Evolutionary conservation across 169 alveolate species (phyloP), one percentile per base, ranked within the genome.

Genomic region (Neospora caninum): DNA sequence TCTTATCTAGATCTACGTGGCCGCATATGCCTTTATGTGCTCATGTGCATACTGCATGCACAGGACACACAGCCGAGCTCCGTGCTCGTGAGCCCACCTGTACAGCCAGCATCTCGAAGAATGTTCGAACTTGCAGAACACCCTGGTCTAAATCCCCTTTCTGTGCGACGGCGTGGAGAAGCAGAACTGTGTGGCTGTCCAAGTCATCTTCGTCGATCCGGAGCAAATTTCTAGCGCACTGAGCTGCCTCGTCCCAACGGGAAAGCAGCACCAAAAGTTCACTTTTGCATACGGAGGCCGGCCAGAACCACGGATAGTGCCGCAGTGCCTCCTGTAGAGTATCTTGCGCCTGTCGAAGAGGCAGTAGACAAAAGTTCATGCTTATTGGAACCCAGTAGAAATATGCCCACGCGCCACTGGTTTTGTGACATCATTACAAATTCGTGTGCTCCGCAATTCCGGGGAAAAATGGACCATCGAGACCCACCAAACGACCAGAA

Each of bases 281-380:
- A 34, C 87, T 78, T 16, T 78, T 38, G 53, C 16, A 39, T 18
- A 78, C 43, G 13, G 87, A 78, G 45, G 87, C 87, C 43, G 87
- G 87, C 87, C 87, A 78, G 43, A 38, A 78, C 87, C 87, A 78
- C 43, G 87, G 53, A 45, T 78, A 78, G 87, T 78, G 43, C 20
- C 6, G 43, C 0, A 78, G 27, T 9, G 87, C 43, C 87, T 78
- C 87, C 45, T 34, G 87, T 34, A 78, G 87, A 16, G 39, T 39
- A 25, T 78, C 87, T 29, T 78, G 87, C 31, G 87, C 87, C 87
- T 78, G 43, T 7, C 6, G 87, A 20, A 25, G 27, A 39, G 45
- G 34, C 25, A 78, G 34, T n/a, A 64, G 25, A 29, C 78, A 64
- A 64, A 29, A 64, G 78, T 22, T 64, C 78, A 64, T 64, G 31